These are phyloP conservation scores for Suhomyces panamericanus DNA, from an alignment of 1,139 yeast species.

Conservation along the genomic window DNA sequence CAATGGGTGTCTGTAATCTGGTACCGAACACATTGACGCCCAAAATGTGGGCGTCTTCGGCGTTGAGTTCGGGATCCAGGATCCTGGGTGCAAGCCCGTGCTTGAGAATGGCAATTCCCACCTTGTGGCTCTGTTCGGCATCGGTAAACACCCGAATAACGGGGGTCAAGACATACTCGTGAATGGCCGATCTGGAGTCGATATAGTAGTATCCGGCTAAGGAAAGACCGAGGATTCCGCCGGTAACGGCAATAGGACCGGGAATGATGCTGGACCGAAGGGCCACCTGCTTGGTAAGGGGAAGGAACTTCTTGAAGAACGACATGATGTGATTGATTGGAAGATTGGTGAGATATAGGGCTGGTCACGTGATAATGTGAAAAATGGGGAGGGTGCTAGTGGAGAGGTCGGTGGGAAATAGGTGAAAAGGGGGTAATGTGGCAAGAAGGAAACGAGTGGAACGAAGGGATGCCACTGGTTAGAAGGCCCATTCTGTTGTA, in stretches of 20 bases:
- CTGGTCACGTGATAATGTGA: too few relatives aligned
- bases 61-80: constrained; percentile 43
- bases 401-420: too few relatives aligned
- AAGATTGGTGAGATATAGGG: neutral
- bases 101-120: constrained; percentile 72
- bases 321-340: neutral
- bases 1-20: constrained; percentile 72
- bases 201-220: constrained; percentile 48
- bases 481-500: too few relatives aligned
- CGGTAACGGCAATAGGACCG: constrained; percentile 23
- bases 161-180: constrained; percentile 81
- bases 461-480: too few relatives aligned
- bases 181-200: constrained; percentile 81
- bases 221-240: constrained; percentile 29
- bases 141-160: constrained; percentile 66
- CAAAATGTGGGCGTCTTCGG: constrained; percentile 50
- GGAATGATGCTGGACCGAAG: constrained; percentile 31
- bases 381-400: too few relatives aligned
- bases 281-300: constrained; percentile 2
- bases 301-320: constrained; percentile 4
- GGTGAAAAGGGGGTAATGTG: too few relatives aligned
- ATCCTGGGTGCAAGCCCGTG: constrained; percentile 67
- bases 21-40: constrained; percentile 65
- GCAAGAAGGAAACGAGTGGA: too few relatives aligned
- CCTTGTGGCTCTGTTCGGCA: constrained; percentile 81